Percentiles rank a stretch among this genome's conserved stretches.
Evolutionary conservation across 306 rosid species (phyloP).

Genomic region (Begonia peltatifolia): DNA sequence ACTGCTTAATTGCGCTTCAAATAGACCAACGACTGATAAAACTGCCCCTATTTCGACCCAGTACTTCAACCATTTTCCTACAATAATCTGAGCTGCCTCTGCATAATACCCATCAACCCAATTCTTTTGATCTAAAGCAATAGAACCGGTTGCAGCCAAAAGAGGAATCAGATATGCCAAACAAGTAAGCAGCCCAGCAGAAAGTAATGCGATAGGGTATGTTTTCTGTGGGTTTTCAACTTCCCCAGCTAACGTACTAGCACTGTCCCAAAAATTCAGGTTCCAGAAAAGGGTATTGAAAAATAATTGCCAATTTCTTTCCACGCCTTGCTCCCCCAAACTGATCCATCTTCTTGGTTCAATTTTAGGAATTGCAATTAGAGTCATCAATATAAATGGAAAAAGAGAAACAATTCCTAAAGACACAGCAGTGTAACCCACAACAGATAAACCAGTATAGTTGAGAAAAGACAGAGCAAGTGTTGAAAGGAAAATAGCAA

Average conservation of each 20-base stretch:
- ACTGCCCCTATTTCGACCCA: slow-evolving; percentile 72
- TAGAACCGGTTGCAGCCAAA: slow-evolving; percentile 35
- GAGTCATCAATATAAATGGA: slow-evolving; percentile 18
- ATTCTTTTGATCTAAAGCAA: slow-evolving; percentile 25
- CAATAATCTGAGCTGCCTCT: slow-evolving; percentile 37
- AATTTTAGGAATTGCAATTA: slow-evolving; percentile 17
- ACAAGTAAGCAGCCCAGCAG: slow-evolving; percentile 31
- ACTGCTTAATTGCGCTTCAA: slow-evolving; percentile 67
- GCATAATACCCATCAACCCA: slow-evolving; percentile 50
- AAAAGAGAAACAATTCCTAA: slow-evolving; percentile 15
- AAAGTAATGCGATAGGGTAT: slow-evolving; percentile 28
- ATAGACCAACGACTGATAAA: slow-evolving; percentile 46
- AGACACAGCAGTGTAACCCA: slow-evolving; percentile 17
- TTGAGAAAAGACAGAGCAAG: slow-evolving; percentile 15
- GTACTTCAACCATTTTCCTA: slow-evolving; percentile 58
- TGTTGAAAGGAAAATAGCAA: slow-evolving; percentile 9
- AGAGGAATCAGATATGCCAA: slow-evolving; percentile 36
- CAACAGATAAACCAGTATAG: slow-evolving; percentile 22
- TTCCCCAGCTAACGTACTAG: slow-evolving; percentile 47
- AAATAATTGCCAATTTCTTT: slow-evolving; percentile 32
- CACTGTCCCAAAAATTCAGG: slow-evolving; percentile 49
- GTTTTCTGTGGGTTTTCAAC: slow-evolving; percentile 37
- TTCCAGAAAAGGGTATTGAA: slow-evolving; percentile 49
- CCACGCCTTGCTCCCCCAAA: slow-evolving; percentile 30
- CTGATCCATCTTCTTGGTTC: slow-evolving; percentile 25